Conservation (phyloP, 2,329 filamentous ascomycete genomes). For the Sclerotiophoma versabilis region DNA sequence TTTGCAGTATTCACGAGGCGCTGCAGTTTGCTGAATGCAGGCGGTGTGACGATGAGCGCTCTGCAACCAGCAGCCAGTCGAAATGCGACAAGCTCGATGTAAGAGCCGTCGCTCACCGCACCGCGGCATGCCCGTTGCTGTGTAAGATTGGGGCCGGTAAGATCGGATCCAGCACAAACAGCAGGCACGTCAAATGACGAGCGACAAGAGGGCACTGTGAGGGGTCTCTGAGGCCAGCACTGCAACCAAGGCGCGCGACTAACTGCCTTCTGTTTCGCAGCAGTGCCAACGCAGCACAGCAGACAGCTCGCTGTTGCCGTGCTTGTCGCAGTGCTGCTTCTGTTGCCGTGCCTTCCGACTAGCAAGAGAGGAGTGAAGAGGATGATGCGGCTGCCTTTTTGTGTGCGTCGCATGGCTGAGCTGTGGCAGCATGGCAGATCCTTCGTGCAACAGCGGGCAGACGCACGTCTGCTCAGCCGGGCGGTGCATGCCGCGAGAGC, state of each 20-base stretch:
- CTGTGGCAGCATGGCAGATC: conserved; percentile 9
- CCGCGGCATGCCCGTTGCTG: conserved; percentile 14
- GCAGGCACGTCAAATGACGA: conserved; percentile 23
- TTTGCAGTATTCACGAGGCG: conserved; percentile 6
- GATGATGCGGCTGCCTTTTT: conserved; percentile 4
- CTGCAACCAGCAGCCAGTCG: conserved; percentile 6
- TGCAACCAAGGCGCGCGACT: conserved; percentile 19
- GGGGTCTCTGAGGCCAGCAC: conserved; percentile 18
- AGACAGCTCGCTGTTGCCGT: conserved; percentile 15
- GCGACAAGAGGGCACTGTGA: conserved; percentile 13
- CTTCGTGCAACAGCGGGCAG: neutral
- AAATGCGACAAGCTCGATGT: neutral
- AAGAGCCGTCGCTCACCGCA: conserved; percentile 3
- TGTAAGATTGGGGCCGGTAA: conserved; percentile 23
- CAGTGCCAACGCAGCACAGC: conserved; percentile 20
- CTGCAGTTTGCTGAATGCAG: conserved; percentile 23
- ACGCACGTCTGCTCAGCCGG: conserved; percentile 17
- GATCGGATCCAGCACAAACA: conserved; percentile 20
- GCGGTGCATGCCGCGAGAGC: conserved; percentile 20
- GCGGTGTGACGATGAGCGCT: conserved; percentile 20
- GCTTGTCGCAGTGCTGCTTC: neutral
- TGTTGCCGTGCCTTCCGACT: conserved; percentile 12
- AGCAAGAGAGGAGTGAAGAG: conserved; percentile 2
- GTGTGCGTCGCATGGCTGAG: conserved; percentile 15
- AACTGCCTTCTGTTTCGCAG: conserved; percentile 24